phyloP scores from a whole-genome alignment of 371 early-diverging fungal species.

The Mortierella sp. region DNA sequence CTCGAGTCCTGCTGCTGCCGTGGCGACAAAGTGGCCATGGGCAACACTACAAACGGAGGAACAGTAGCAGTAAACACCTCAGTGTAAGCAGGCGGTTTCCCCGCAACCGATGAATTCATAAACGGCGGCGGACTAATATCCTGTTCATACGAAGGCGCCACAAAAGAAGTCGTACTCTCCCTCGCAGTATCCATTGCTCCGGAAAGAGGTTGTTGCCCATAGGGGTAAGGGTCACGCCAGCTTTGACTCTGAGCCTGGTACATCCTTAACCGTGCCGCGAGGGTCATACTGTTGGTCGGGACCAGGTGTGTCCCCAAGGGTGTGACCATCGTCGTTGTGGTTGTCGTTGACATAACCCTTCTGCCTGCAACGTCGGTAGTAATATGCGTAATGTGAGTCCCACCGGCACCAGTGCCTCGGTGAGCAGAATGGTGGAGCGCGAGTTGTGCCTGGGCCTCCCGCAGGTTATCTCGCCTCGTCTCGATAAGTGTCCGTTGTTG shows the following conservation, averaged over 20 bases:
- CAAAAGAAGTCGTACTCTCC: constrained; percentile 24
- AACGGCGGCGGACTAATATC: constrained; percentile 49
- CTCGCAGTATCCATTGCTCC: not conserved
- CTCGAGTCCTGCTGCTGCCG: not conserved
- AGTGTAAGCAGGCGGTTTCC: constrained; percentile 33
- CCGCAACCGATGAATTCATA: constrained; percentile 2
- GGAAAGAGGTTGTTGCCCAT: constrained; percentile 10
- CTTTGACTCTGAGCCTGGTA: constrained; percentile 23
- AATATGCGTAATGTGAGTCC: not conserved
- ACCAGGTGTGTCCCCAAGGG: constrained; percentile 8
- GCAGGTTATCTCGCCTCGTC: constrained; percentile 6
- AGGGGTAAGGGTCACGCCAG: constrained; percentile 21
- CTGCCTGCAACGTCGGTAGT: not conserved
- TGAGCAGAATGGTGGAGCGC: not conserved
- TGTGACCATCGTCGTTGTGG: constrained; percentile 2
- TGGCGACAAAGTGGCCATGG: not conserved
- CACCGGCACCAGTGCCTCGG: not conserved
- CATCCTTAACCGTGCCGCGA: constrained; percentile 34
- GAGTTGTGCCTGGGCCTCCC: not conserved
- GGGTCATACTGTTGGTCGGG: constrained; percentile 28
- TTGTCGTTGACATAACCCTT: not conserved
- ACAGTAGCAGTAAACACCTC: constrained; percentile 8
- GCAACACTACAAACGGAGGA: not conserved
- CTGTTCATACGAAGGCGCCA: constrained; percentile 35
- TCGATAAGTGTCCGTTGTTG: constrained; percentile 17